phyloP scores from a whole-genome alignment of 129 eudicot species.

The Erigeron canadensis region DNA sequence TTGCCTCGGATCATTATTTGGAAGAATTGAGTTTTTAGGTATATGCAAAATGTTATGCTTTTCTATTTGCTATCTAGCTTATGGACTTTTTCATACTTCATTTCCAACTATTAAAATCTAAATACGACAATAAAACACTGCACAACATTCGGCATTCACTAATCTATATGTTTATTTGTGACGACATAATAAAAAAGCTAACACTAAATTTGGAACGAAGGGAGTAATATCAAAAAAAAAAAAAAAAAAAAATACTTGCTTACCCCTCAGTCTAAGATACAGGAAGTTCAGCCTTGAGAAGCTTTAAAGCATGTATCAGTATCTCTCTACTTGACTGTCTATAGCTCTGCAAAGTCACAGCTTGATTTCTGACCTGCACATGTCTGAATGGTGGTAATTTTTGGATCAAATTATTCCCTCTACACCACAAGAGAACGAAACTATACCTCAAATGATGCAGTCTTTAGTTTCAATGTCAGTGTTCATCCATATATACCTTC shows the following conservation, averaged over 20 bases:
- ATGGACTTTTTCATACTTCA: no score
- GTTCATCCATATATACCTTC: constrained; percentile 77
- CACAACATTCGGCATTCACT: no score
- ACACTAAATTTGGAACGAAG: no score
- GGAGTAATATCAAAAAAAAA: no score
- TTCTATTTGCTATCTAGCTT: no score
- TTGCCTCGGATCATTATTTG: no score
- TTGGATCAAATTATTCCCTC: constrained; percentile 9
- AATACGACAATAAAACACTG: no score
- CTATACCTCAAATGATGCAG: constrained; percentile 81
- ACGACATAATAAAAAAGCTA: no score
- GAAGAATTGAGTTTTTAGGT: no score
- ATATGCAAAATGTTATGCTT: no score
- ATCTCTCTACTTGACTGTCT: constrained; percentile 72
- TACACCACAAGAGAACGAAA: neutral
- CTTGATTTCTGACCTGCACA: constrained; percentile 80
- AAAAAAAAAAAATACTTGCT: neutral
- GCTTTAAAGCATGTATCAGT: constrained; percentile 73
- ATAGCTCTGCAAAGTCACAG: constrained; percentile 69
- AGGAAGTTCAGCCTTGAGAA: constrained; percentile 93
- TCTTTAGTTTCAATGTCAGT: constrained; percentile 82
- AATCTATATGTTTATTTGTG: no score
- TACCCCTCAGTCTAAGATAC: constrained; percentile 87
- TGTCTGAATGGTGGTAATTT: neutral
- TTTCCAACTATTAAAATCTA: no score